Evolutionary conservation across 495 filamentous ascomycete species (phyloP), one percentile per base, ranked within the genome.

Genomic region (Aspergillus cristatus): DNA sequence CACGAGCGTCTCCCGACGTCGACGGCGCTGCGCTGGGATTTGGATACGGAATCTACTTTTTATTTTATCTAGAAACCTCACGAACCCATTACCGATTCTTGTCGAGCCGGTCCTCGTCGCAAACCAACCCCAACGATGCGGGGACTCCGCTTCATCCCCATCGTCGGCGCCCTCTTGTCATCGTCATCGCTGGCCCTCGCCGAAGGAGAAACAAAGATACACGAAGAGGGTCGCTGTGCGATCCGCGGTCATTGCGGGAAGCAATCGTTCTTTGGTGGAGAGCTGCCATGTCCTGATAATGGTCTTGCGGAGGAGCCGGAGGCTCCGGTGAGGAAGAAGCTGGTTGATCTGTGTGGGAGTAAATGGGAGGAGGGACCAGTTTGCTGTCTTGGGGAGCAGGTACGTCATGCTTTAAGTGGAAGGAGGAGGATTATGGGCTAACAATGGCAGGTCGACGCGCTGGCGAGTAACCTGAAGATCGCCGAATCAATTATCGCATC

Each of bases 201-300:
- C 7, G 48, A 65, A 25, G 60, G 62, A 25, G 58, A 60, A 45
- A 83, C 81, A 4, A 63, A 54, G 18, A 83, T 79, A 47, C 93
- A 96, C 48, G 88, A 95, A 65, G 67, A 76, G 34, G 93, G 91
- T 10, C 76, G 91, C 45, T 98, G 91, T 63, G 85, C 91, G 0
- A 81, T 98, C 35, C 78, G 89, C 17, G 89, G 88, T 4, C 77
- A 93, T 42, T 98, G 91, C 53, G 91, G 90, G 5, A 86, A 82
- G 54, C 78, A 91, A 58, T 80, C 79, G 28, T 78, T 90, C 48
- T 96, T 95, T 53, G 86, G 86, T 13, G 74, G 78, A 33, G 75
- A 94, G 49, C 70, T 98, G 37, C 91, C 91, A 6, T 97, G 88
- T 52, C 76, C 87, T n/a, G 91, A 97, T 62, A 98, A 98, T 58